A percentile compares a stretch with the other conserved stretches of the same genome.
Conservation (phyloP, 2,329 filamentous ascomycete species). For the Trichoderma polysporum region DNA sequence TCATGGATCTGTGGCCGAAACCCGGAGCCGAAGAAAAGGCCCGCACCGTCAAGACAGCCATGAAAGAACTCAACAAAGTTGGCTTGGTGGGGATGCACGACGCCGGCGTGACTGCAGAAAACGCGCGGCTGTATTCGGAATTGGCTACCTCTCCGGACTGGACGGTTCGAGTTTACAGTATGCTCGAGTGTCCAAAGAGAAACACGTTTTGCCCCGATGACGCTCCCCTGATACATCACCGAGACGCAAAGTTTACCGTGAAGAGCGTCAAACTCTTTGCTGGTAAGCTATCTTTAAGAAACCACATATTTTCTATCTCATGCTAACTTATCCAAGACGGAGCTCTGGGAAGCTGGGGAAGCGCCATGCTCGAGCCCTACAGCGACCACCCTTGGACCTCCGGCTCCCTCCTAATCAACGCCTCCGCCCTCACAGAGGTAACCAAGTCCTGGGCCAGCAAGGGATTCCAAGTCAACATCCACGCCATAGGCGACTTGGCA, state of each 20-base stretch:
- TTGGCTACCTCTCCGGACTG: slow-evolving; percentile 52
- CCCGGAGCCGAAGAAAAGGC: slow-evolving; percentile 54
- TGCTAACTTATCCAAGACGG: slow-evolving; percentile 51
- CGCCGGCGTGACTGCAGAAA: slow-evolving; percentile 58
- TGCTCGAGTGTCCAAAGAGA: slow-evolving; percentile 64
- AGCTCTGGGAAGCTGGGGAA: slow-evolving; percentile 69
- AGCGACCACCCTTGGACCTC: slow-evolving; percentile 59
- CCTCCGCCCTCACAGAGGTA: slow-evolving; percentile 54
- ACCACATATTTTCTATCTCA: not conserved
- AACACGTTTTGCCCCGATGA: slow-evolving; percentile 62
- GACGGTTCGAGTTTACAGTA: slow-evolving; percentile 64
- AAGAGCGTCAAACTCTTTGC: slow-evolving; percentile 69
- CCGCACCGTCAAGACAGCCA: slow-evolving; percentile 57
- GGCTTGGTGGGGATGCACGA: slow-evolving; percentile 70
- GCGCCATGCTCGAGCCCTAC: slow-evolving; percentile 70
- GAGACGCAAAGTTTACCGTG: slow-evolving; percentile 54
- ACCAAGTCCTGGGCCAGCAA: slow-evolving; percentile 57
- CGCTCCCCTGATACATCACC: slow-evolving; percentile 43
- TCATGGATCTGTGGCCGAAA: slow-evolving; percentile 57
- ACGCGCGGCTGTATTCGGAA: slow-evolving; percentile 54
- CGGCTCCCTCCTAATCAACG: slow-evolving; percentile 66
- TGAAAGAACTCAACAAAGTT: slow-evolving; percentile 60
- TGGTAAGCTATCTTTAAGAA: slow-evolving; percentile 40
- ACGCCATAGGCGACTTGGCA: slow-evolving; percentile 69
- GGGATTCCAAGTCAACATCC: slow-evolving; percentile 69